These are phyloP conservation scores for Balakata baccata DNA, from an alignment of 345 rosid species.

Conservation along the genomic window DNA sequence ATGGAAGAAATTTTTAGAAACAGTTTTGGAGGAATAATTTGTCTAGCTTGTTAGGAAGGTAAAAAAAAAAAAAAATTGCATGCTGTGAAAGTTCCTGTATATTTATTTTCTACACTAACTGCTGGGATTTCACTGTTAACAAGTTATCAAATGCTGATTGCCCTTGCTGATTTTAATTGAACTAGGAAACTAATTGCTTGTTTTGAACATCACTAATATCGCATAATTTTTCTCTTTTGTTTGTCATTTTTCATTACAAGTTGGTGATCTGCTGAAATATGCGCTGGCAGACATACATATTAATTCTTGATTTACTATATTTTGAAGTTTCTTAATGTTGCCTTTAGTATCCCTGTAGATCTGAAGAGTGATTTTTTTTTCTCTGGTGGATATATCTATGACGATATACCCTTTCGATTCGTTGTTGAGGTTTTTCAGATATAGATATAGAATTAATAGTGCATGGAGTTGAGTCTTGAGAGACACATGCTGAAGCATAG, in stretches of 20 bases:
- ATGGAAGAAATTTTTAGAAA: constrained; percentile 21
- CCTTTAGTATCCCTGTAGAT: not conserved
- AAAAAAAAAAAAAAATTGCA: constrained; percentile 19
- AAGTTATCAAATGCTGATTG: constrained; percentile 9
- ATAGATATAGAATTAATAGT: not conserved
- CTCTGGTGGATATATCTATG: not conserved
- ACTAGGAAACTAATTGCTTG: constrained; percentile 8
- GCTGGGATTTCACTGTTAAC: constrained; percentile 20
- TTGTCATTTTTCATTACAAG: not conserved
- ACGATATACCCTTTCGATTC: not conserved
- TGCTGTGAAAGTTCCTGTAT: constrained; percentile 29
- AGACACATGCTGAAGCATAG: constrained; percentile 1
- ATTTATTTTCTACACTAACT: constrained; percentile 24
- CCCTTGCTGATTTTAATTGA: constrained; percentile 19
- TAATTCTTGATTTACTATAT: not conserved
- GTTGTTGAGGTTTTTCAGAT: not conserved
- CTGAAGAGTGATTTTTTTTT: not conserved
- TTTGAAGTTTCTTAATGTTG: not conserved
- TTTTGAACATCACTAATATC: not conserved
- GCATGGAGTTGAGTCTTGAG: not conserved
- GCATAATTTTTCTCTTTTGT: not conserved
- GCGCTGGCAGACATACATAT: not conserved
- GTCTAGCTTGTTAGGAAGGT: constrained; percentile 31
- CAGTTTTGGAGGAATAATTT: constrained; percentile 43
- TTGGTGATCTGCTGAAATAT: not conserved